Percentiles rank a stretch among this genome's conserved stretches.
Conservation (phyloP, 495 filamentous ascomycete genomes). For the Aspergillus coremiiformis region DNA sequence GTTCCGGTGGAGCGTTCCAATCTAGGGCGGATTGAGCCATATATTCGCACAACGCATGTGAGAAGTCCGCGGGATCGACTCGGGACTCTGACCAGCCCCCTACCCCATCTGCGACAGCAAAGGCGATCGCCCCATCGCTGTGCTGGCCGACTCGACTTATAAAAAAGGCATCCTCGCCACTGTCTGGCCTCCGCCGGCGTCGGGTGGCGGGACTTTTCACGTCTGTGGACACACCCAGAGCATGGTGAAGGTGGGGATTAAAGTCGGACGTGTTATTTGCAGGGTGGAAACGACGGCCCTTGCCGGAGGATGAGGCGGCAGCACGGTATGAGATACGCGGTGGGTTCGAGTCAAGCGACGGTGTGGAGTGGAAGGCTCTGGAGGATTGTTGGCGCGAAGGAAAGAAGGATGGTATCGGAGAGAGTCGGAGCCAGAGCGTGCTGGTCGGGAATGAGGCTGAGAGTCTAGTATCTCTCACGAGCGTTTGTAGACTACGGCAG, state of each 20-base stretch:
- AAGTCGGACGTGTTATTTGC: constrained; percentile 67
- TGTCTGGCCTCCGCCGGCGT: constrained; percentile 52
- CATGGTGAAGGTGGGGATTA: constrained; percentile 51
- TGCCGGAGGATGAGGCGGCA: constrained; percentile 61
- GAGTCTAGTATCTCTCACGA: constrained; percentile 21
- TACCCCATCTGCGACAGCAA: constrained; percentile 90
- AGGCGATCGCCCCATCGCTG: constrained; percentile 49
- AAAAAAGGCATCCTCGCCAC: constrained; percentile 96
- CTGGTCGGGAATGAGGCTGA: constrained; percentile 9
- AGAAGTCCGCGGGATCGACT: constrained; percentile 90
- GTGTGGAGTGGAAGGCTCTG: constrained; percentile 27
- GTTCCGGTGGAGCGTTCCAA: constrained; percentile 30
- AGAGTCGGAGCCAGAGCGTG: constrained; percentile 8
- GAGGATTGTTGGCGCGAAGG: constrained; percentile 5
- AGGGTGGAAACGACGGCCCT: constrained; percentile 66
- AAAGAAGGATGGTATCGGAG: neutral
- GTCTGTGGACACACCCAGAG: constrained; percentile 45
- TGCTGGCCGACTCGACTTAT: constrained; percentile 60
- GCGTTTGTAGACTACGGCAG: constrained; percentile 33
- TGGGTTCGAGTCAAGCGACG: constrained; percentile 10
- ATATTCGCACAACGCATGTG: constrained; percentile 85
- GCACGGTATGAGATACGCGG: constrained; percentile 41
- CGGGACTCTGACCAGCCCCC: constrained; percentile 89
- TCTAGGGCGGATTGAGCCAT: constrained; percentile 69
- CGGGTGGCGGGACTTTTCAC: constrained; percentile 25